These are phyloP conservation scores for Lippia alba DNA, from an alignment of 305 asterid genomes.

Conservation along the genomic window DNA sequence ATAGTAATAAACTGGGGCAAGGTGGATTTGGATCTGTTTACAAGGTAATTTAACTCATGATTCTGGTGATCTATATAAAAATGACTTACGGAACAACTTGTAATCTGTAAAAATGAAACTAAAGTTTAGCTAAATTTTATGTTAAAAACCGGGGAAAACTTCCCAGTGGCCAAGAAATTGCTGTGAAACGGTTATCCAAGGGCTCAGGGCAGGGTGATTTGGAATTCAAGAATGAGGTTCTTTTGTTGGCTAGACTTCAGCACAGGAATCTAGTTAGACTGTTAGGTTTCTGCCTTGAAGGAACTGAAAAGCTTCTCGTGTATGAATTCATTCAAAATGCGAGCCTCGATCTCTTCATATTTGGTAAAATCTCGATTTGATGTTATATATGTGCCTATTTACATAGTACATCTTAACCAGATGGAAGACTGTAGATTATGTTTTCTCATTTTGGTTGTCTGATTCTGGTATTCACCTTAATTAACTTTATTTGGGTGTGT, in stretches of 20 bases:
- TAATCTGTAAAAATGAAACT: too few relatives aligned
- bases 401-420: too few relatives aligned
- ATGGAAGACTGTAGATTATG: too few relatives aligned
- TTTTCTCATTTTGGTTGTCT: too few relatives aligned
- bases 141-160: constrained; percentile 29
- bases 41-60: constrained; percentile 20
- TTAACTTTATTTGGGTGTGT: too few relatives aligned
- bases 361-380: constrained; percentile 11
- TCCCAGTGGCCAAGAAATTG: constrained; percentile 31
- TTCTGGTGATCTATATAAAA: neutral
- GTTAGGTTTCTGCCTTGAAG: constrained; percentile 20
- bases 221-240: constrained; percentile 37
- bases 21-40: constrained; percentile 42
- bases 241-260: constrained; percentile 31
- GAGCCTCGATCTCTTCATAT: constrained; percentile 30
- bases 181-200: constrained; percentile 35
- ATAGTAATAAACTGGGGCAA: constrained; percentile 37
- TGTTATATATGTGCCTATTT: neutral
- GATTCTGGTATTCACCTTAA: too few relatives aligned
- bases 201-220: constrained; percentile 31
- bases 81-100: too few relatives aligned
- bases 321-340: constrained; percentile 28
- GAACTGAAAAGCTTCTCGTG: constrained; percentile 28
- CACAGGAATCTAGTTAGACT: constrained; percentile 33
- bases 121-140: too few relatives aligned